Evolutionary conservation across 1,284 basidiomycete genomes (phyloP).

Genomic region (Tilletiopsis washingtonensis): DNA sequence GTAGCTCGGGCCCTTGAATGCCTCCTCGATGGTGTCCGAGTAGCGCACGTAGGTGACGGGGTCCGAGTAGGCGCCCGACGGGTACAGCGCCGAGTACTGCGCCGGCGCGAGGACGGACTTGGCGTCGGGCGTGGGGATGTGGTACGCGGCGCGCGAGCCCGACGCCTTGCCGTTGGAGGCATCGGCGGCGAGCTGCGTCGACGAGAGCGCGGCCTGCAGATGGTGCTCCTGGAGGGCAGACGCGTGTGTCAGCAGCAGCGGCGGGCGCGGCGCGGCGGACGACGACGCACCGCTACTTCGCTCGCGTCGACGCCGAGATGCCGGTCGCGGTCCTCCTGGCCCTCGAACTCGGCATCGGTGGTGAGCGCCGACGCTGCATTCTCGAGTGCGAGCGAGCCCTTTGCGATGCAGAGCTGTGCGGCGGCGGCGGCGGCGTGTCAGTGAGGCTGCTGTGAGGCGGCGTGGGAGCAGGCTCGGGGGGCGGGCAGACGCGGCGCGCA

Average conservation of each 20-base stretch:
- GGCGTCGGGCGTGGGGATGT: conserved; percentile 45
- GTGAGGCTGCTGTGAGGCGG: too few species aligned
- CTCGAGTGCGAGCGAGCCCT: not conserved
- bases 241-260: conserved; percentile 66
- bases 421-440: too few species aligned
- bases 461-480: too few species aligned
- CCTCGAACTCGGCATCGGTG: conserved; percentile 34
- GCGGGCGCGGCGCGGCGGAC: conserved; percentile 44
- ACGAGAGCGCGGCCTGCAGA: conserved; percentile 45
- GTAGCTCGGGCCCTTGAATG: conserved; percentile 62
- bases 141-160: conserved; percentile 31
- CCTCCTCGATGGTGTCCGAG: conserved; percentile 83
- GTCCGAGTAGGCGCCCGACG: conserved; percentile 39
- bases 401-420: not conserved
- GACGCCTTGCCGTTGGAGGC: conserved; percentile 15
- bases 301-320: conserved; percentile 39
- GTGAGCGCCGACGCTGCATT: not conserved
- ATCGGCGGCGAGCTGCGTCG: conserved; percentile 35
- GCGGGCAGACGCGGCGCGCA: too few species aligned
- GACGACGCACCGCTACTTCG: conserved; percentile 22
- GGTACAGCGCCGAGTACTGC: conserved; percentile 36
- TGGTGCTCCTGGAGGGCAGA: conserved; percentile 29
- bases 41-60: conserved; percentile 66
- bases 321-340: conserved; percentile 35
- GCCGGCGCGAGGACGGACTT: conserved; percentile 27